Conservation (phyloP, 768 basidiomycete species). For the Collybia sordida region DNA sequence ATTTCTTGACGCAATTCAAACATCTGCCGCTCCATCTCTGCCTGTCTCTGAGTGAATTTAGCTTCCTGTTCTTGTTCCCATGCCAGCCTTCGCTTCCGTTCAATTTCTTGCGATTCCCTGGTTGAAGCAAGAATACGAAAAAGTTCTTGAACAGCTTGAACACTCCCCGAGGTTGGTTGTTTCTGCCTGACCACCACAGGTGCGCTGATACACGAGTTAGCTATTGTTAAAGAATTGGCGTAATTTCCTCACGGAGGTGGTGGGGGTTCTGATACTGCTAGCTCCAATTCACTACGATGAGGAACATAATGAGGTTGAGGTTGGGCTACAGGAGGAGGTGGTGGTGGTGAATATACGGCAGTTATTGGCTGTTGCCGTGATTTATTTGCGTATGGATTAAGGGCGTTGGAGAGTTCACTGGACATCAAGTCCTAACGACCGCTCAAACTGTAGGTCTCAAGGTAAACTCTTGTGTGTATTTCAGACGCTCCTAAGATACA, state of each 20-base stretch:
- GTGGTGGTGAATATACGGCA: conserved; percentile 19
- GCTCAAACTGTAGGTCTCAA: neutral
- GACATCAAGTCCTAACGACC: conserved; percentile 38
- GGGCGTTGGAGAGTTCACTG: conserved; percentile 78
- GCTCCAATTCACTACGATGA: conserved; percentile 65
- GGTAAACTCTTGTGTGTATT: neutral
- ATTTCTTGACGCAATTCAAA: conserved; percentile 56
- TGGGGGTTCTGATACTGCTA: conserved; percentile 51
- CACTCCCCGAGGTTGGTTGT: conserved; percentile 31
- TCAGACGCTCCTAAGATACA: conserved; percentile 23
- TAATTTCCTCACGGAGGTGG: conserved; percentile 34
- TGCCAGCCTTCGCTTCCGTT: conserved; percentile 53
- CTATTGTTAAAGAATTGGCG: neutral
- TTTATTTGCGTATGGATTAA: conserved; percentile 65
- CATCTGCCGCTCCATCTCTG: conserved; percentile 59
- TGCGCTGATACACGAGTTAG: conserved; percentile 8
- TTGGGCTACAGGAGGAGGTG: conserved; percentile 23
- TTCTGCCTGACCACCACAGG: conserved; percentile 16
- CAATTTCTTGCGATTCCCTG: conserved; percentile 59
- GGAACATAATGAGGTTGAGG: conserved; percentile 39
- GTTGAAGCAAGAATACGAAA: conserved; percentile 57
- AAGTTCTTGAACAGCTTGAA: conserved; percentile 58
- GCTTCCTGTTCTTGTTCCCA: conserved; percentile 77
- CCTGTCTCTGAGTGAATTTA: conserved; percentile 51
- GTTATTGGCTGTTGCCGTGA: conserved; percentile 28